These are phyloP conservation scores for Zarea fungicola DNA, from an alignment of 2,329 filamentous ascomycete genomes.

Conservation along the genomic window DNA sequence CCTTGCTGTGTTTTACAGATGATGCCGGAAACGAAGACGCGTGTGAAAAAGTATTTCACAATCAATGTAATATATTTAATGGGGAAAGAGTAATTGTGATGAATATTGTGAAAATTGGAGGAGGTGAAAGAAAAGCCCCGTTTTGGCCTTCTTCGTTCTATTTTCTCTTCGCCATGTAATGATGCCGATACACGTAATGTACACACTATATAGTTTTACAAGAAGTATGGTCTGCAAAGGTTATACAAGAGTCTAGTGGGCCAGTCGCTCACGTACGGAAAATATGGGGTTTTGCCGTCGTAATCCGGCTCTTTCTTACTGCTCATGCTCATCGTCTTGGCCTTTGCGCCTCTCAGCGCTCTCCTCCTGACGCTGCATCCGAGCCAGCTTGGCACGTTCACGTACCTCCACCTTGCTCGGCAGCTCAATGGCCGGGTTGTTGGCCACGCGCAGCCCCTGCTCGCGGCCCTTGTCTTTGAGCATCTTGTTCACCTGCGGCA, in stretches of 20 bases:
- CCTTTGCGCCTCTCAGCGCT: background rate
- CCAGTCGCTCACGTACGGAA: no score
- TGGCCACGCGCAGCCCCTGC: slow-evolving; percentile 27
- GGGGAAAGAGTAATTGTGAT: no score
- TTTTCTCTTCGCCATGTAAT: slow-evolving; percentile 4
- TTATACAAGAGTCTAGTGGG: slow-evolving; percentile 2
- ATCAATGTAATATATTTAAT: no score
- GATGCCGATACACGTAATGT: slow-evolving; percentile 7
- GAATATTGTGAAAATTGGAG: no score
- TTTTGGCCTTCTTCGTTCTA: no score
- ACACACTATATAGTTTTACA: slow-evolving; percentile 12
- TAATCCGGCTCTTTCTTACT: background rate
- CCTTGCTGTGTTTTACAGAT: slow-evolving; percentile 50
- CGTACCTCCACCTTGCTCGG: slow-evolving; percentile 31
- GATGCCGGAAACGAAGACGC: no score
- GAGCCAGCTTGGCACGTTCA: slow-evolving; percentile 16
- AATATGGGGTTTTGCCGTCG: no score
- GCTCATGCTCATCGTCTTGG: background rate
- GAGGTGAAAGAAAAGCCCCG: no score
- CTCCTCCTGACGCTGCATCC: background rate
- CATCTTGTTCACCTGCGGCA: slow-evolving; percentile 24
- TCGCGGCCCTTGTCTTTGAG: slow-evolving; percentile 22
- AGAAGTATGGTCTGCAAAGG: background rate
- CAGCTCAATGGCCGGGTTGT: slow-evolving; percentile 37
- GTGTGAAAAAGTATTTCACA: no score